Evolutionary conservation across 2,329 filamentous ascomycete species (phyloP), one percentile per base, ranked within the genome.

Genomic region (Ilyonectria destructans): DNA sequence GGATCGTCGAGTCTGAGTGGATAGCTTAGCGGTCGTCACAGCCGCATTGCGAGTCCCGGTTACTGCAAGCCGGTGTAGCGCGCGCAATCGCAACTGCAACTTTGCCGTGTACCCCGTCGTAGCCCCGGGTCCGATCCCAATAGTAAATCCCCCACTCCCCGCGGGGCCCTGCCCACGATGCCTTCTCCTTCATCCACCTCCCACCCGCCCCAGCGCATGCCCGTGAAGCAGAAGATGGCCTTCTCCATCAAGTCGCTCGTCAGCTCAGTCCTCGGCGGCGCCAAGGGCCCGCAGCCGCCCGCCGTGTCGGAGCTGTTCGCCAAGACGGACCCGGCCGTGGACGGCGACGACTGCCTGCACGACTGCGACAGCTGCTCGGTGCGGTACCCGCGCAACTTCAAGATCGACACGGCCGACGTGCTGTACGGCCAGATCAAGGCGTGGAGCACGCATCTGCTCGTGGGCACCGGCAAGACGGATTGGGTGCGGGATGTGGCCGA

Each of bases 381-480:
- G 72, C 88, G 90, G 68, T 97, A 95, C 79, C 96, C 96, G 43
- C 85, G 85, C 68, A 82, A 82, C 40, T 92, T 92, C 82, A 90
- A 91, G 77, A 90, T 97, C 62, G 93, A 98, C 65, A 88, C 92
- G 79, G 84, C 87, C 7, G 94, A 97, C 78, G 85, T 91, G 75
- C 83, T 99, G 56, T 98, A 97, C 78, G 96, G 96, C 1, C 86
- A 93, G 67, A 89, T 98, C 70, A 93, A 94, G 77, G 94, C 91
- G 40, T 98, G 94, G 93, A 91, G 90, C 77, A 96, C 95, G 21
- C 96, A 99, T 82, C 79, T 97, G 69, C 85, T 99, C 35, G 94
- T 98, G 17, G 96, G 94, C 26, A 99, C 96, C n/a, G 94, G 95
- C 69, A 97, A 98, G 88, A 88, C 91, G 29, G 96, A 99, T 82